Conservation (phyloP, 139 green algal species). For the Haematococcus lacustris region DNA sequence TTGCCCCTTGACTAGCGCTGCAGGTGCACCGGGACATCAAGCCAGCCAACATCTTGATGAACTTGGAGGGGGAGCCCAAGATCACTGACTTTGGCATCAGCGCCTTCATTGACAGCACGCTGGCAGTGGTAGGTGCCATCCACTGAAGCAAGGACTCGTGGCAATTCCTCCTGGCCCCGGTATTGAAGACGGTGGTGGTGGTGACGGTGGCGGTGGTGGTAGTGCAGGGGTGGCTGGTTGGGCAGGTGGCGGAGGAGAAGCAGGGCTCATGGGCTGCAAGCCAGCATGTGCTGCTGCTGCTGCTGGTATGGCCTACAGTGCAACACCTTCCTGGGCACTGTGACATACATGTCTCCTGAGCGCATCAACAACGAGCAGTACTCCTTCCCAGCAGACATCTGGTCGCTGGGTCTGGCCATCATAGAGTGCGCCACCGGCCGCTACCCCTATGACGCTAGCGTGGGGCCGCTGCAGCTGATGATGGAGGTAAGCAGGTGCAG, state of each 20-base stretch:
- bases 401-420: conserved; percentile 80
- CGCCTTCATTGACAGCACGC: conserved; percentile 69
- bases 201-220: no score
- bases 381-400: conserved; percentile 74
- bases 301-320: no score
- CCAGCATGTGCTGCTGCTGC: no score
- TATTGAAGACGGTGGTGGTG: no score
- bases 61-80: conserved; percentile 69
- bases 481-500: conserved; percentile 36
- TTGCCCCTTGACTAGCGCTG: no score
- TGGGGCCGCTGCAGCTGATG: conserved; percentile 71
- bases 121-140: conserved; percentile 46
- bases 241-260: no score
- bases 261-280: no score
- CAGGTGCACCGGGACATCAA: conserved; percentile 92
- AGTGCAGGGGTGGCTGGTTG: no score
- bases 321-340: conserved; percentile 83
- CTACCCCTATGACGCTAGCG: conserved; percentile 82
- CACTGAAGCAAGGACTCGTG: no score
- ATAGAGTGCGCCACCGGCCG: conserved; percentile 79
- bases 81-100: conserved; percentile 95
- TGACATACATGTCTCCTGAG: conserved; percentile 98
- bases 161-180: no score
- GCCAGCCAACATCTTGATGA: conserved; percentile 80
- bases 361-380: conserved; percentile 83